Percentiles rank a stretch among this genome's conserved stretches.
phyloP scores from a whole-genome alignment of 2,329 filamentous ascomycete species.

The Colletotrichum sp. region DNA sequence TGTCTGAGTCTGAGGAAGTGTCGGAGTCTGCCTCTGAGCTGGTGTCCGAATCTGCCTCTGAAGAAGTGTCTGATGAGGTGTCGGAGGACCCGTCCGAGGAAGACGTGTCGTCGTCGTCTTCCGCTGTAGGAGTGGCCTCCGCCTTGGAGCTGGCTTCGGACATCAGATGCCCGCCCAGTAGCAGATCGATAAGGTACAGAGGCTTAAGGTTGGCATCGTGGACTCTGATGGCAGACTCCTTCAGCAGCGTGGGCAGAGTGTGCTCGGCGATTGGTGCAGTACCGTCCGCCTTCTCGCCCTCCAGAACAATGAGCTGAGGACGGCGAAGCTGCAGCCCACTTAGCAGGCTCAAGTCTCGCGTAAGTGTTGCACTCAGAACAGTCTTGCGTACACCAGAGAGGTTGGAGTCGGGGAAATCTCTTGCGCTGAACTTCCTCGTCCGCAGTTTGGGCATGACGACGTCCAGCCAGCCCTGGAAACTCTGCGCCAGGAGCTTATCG shows the following conservation, averaged over 20 bases:
- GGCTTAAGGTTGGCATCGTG: conserved; percentile 77
- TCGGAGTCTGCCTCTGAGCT: conserved; percentile 38
- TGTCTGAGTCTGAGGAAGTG: conserved; percentile 35
- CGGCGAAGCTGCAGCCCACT: conserved; percentile 73
- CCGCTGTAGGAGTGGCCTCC: conserved; percentile 3
- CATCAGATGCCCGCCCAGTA: conserved; percentile 61
- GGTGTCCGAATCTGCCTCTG: conserved; percentile 24
- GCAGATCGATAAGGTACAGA: conserved; percentile 80
- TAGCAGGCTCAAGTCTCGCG: conserved; percentile 81
- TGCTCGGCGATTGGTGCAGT: conserved; percentile 51
- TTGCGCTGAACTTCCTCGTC: conserved; percentile 50
- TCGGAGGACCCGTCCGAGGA: conserved; percentile 34
- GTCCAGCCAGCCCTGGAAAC: conserved; percentile 89
- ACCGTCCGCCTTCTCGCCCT: conserved; percentile 48
- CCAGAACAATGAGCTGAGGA: conserved; percentile 79
- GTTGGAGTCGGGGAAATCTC: conserved; percentile 59
- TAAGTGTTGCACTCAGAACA: conserved; percentile 91
- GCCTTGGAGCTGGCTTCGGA: conserved; percentile 22
- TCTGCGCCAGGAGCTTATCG: conserved; percentile 88
- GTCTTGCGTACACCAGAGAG: conserved; percentile 74
- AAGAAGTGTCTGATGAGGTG: conserved; percentile 38
- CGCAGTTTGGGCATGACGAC: conserved; percentile 70
- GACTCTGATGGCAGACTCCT: conserved; percentile 72
- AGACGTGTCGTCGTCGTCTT: conserved; percentile 27
- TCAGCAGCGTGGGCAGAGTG: conserved; percentile 65